A percentile compares a stretch with the other conserved stretches of the same genome.
These are phyloP conservation scores for Aspergillus cavernicola DNA, from an alignment of 495 filamentous ascomycete genomes.

Conservation along the genomic window DNA sequence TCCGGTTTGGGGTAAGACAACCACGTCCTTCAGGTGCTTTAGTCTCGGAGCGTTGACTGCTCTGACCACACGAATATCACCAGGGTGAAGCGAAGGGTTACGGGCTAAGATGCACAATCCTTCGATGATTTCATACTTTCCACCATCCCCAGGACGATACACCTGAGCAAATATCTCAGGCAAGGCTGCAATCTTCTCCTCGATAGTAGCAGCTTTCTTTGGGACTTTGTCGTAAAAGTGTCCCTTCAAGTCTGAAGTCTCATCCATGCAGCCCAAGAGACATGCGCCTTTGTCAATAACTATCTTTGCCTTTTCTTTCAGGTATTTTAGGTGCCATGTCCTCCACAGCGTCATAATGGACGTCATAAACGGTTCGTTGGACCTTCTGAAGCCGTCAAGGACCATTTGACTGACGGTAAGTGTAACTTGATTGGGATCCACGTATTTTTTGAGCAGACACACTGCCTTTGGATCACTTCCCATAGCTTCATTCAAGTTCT, in stretches of 20 bases:
- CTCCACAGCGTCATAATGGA: slow-evolving; percentile 74
- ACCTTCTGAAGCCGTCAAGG: slow-evolving; percentile 69
- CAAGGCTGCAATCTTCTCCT: slow-evolving; percentile 46
- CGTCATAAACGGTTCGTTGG: slow-evolving; percentile 75
- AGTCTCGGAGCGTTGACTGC: slow-evolving; percentile 75
- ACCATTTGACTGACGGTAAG: slow-evolving; percentile 71
- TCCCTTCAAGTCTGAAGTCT: slow-evolving; percentile 71
- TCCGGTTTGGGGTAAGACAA: slow-evolving; percentile 81
- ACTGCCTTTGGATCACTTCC: slow-evolving; percentile 57
- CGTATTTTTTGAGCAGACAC: slow-evolving; percentile 60
- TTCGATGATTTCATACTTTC: slow-evolving; percentile 60
- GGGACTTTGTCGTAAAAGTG: slow-evolving; percentile 43
- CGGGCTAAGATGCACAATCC: slow-evolving; percentile 82
- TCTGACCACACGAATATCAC: slow-evolving; percentile 82
- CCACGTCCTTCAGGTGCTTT: slow-evolving; percentile 72
- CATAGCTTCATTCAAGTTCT: slow-evolving; percentile 64
- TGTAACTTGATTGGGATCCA: slow-evolving; percentile 86
- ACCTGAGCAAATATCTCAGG: slow-evolving; percentile 92
- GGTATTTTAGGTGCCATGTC: slow-evolving; percentile 74
- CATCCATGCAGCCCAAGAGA: slow-evolving; percentile 85
- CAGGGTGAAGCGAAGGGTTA: slow-evolving; percentile 92
- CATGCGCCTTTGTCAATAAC: slow-evolving; percentile 78
- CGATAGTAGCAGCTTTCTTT: slow-evolving; percentile 20
- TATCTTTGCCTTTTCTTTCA: slow-evolving; percentile 93
- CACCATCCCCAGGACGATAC: slow-evolving; percentile 45